Base-by-base conservation (phyloP, 2,329 filamentous ascomycete species). In the Mollisiaceae sp. region DNA sequence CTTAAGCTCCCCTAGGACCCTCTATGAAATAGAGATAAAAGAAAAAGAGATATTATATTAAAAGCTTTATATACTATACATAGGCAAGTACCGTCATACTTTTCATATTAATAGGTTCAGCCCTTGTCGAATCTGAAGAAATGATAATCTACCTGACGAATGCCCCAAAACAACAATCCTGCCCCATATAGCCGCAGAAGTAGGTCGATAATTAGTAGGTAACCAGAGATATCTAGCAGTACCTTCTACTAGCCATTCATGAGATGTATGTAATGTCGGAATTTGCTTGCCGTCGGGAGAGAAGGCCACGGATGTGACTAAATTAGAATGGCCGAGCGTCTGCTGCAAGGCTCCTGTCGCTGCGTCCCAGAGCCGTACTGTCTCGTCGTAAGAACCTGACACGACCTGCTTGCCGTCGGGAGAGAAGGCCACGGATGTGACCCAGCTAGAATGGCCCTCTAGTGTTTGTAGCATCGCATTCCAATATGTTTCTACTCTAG, bases 401-500 rank as follows among this genome's bases (percentile, higher is more conserved):
- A 55, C 32, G 18, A 54, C n/a, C 47, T 55, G 59, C 45, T 55
- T 54, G 45, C 45, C 35, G 20, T 61, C 47, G 18, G 59, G 45
- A 1, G 59, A 62, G 59, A 62, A 62, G 24, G 59, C 59, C 15
- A 56, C 45, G 5, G 50, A 62, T 1, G n/a, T 43, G 38, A 56
- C 36, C 2, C 2, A 14, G 47, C 18, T 14, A 6, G 52, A 4
- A 61, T 70, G 66, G 64, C 65, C 67, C 62, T 68, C 64, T 41
- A 70, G 68, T 14, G 64, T 68, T 38, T 65, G 60, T 15, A 71
- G 27, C 15, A 24, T 14, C 15, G 64, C 56, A 62, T 43, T 66
- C 70, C 70, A 73, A 45, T 70, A 22, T 27, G 50, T 20, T 64
- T 66, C 45, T 18, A 69, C 57, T 61, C 20, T 67, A 32, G 66